Conservation (phyloP, 345 rosid genomes). For the Trapa incisa region DNA sequence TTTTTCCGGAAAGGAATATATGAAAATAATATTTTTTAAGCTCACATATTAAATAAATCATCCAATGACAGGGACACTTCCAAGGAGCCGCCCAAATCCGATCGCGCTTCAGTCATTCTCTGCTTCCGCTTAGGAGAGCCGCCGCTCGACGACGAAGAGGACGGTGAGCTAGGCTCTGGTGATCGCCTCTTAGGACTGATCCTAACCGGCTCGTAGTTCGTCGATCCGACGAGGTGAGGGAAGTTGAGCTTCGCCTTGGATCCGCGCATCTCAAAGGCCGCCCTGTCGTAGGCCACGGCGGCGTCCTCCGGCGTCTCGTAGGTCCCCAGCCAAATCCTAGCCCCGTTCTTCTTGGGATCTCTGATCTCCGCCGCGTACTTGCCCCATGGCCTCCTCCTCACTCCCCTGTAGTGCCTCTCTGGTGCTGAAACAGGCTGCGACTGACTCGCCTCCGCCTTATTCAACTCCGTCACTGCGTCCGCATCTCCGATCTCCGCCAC, state of each 20-base stretch:
- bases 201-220: slow-evolving; percentile 24
- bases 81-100: not conserved
- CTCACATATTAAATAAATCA: not conserved
- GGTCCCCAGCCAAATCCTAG: slow-evolving; percentile 41
- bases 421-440: not conserved
- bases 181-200: slow-evolving; percentile 27
- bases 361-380: slow-evolving; percentile 41
- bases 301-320: slow-evolving; percentile 39
- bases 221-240: slow-evolving; percentile 25
- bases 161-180: slow-evolving; percentile 12
- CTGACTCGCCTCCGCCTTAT: not conserved
- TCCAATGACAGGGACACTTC: not conserved
- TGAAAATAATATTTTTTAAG: not conserved
- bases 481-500: slow-evolving; percentile 4
- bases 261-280: slow-evolving; percentile 36
- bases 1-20: not conserved
- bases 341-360: slow-evolving; percentile 38
- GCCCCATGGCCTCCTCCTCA: slow-evolving; percentile 44
- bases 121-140: not conserved
- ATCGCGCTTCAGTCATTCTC: not conserved
- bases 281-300: slow-evolving; percentile 37
- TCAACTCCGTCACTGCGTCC: not conserved
- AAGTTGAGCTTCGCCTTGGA: slow-evolving; percentile 36
- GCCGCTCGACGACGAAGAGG: not conserved
- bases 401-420: slow-evolving; percentile 25